Evolutionary conservation across 2,329 filamentous ascomycete genomes (phyloP).

Genomic region (Claviceps spartinae): DNA sequence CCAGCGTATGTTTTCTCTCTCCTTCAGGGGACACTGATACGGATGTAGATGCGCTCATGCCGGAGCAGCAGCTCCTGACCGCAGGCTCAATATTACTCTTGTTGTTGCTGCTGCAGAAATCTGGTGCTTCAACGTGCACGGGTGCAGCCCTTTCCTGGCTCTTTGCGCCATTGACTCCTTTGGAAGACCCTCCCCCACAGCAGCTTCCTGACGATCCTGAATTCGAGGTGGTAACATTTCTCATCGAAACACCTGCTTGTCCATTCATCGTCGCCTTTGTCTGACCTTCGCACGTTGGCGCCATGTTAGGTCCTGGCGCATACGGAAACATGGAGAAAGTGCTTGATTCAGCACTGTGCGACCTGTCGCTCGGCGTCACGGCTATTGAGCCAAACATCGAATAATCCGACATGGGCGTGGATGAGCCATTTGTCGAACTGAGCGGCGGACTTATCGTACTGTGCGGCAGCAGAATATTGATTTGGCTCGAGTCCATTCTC

Average conservation of each 20-base stretch:
- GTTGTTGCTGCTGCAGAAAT: constrained; percentile 3
- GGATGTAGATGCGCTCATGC: constrained; percentile 6
- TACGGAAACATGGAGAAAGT: constrained; percentile 22
- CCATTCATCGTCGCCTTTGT: constrained; percentile 9
- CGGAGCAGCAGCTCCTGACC: constrained; percentile 18
- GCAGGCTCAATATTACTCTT: constrained; percentile 4
- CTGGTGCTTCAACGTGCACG: constrained; percentile 6
- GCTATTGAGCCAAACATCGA: constrained; percentile 16
- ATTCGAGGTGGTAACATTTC: constrained; percentile 7
- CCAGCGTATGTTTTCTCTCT: constrained; percentile 10
- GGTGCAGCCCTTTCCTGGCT: constrained; percentile 1
- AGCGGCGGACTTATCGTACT: constrained; percentile 13
- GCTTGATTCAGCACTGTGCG: constrained; percentile 13
- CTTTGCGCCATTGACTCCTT: constrained; percentile 3
- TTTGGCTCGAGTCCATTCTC: constrained; percentile 38
- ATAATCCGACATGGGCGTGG: constrained; percentile 11
- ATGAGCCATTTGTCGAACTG: constrained; percentile 10
- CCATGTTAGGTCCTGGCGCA: constrained; percentile 14
- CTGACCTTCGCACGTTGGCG: constrained; percentile 9
- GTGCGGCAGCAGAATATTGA: constrained; percentile 32
- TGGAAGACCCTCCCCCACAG: constrained; percentile 8
- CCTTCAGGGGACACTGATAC: constrained; percentile 8
- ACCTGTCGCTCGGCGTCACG: constrained; percentile 14
- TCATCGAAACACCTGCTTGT: constrained; percentile 9
- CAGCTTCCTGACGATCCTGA: constrained; percentile 10